Percentiles rank a stretch among this genome's conserved stretches.
Conservation (phyloP, 2,329 filamentous ascomycete genomes). For the Aspergillus fischeri region DNA sequence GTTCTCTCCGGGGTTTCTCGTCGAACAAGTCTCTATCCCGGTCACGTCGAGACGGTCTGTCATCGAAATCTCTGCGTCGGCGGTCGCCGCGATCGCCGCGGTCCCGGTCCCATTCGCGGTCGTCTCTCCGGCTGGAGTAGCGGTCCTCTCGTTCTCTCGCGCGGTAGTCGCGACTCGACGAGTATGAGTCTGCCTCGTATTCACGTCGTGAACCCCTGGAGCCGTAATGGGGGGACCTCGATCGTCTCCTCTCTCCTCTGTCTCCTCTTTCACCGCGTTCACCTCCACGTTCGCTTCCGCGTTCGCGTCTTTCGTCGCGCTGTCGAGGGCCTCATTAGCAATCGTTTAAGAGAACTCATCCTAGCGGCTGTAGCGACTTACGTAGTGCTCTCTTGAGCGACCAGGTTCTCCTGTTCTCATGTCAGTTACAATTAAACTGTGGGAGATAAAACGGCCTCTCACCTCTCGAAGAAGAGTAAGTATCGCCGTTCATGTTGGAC, state of each 20-base stretch:
- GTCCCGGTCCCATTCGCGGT: slow-evolving; percentile 75
- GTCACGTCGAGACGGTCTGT: slow-evolving; percentile 49
- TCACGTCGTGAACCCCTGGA: slow-evolving; percentile 66
- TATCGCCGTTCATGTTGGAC: slow-evolving; percentile 76
- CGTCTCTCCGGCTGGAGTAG: slow-evolving; percentile 69
- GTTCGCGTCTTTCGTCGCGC: slow-evolving; percentile 48
- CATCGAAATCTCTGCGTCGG: slow-evolving; percentile 59
- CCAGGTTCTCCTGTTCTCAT: slow-evolving; percentile 42
- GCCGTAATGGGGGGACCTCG: slow-evolving; percentile 76
- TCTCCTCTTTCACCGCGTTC: slow-evolving; percentile 43
- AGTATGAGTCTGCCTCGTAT: slow-evolving; percentile 78
- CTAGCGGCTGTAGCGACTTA: slow-evolving; percentile 29
- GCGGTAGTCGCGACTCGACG: slow-evolving; percentile 85
- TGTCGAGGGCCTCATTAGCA: slow-evolving; percentile 11
- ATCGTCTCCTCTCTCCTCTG: slow-evolving; percentile 67
- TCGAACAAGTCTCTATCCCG: slow-evolving; percentile 61
- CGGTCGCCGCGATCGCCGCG: slow-evolving; percentile 52
- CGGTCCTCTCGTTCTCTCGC: slow-evolving; percentile 91
- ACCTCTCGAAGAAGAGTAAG: slow-evolving; percentile 70
- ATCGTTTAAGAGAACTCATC: neutral
- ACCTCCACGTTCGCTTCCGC: slow-evolving; percentile 29
- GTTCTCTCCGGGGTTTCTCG: slow-evolving; percentile 50
- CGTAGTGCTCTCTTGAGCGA: slow-evolving; percentile 52
- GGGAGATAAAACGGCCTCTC: slow-evolving; percentile 27
- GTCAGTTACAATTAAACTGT: neutral